phyloP scores from a whole-genome alignment of 2,329 filamentous ascomycete genomes.

The Arachnopeziza araneosa region DNA sequence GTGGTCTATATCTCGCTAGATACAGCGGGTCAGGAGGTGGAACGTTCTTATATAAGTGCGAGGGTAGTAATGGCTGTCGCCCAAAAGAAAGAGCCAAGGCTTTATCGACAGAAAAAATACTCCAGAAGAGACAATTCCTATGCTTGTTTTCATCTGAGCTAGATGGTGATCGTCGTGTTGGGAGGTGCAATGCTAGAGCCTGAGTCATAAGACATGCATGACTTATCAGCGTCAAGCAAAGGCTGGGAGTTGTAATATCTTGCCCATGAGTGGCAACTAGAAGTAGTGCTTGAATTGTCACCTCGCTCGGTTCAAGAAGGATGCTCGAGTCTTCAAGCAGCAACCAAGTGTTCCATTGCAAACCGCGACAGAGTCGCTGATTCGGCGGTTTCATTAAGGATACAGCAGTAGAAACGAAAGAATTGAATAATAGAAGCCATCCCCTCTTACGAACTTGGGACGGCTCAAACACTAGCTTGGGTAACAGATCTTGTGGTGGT shows the following conservation, averaged over 20 bases:
- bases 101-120: slow-evolving; percentile 13
- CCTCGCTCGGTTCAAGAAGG: slow-evolving; percentile 10
- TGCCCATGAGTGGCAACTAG: slow-evolving; percentile 10
- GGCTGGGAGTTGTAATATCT: slow-evolving; percentile 11
- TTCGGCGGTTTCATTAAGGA: slow-evolving; percentile 5
- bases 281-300: slow-evolving; percentile 12
- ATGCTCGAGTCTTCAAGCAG: slow-evolving; percentile 12
- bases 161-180: background rate
- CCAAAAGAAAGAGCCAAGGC: slow-evolving; percentile 13
- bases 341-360: slow-evolving; percentile 16
- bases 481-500: slow-evolving; percentile 6
- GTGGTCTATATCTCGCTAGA: slow-evolving; percentile 4
- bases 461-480: slow-evolving; percentile 13
- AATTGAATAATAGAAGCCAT: slow-evolving; percentile 14
- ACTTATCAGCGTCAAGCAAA: slow-evolving; percentile 13
- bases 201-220: slow-evolving; percentile 16
- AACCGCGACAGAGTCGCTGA: slow-evolving; percentile 3
- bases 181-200: slow-evolving; percentile 9
- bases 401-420: slow-evolving; percentile 5
- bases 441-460: slow-evolving; percentile 8
- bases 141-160: slow-evolving; percentile 3
- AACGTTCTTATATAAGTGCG: slow-evolving; percentile 9
- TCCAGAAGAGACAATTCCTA: slow-evolving; percentile 13
- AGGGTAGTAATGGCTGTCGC: slow-evolving; percentile 6
- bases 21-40: slow-evolving; percentile 4